Base-by-base conservation (phyloP, 2,329 filamentous ascomycete species). In the Xylaria sp. region DNA sequence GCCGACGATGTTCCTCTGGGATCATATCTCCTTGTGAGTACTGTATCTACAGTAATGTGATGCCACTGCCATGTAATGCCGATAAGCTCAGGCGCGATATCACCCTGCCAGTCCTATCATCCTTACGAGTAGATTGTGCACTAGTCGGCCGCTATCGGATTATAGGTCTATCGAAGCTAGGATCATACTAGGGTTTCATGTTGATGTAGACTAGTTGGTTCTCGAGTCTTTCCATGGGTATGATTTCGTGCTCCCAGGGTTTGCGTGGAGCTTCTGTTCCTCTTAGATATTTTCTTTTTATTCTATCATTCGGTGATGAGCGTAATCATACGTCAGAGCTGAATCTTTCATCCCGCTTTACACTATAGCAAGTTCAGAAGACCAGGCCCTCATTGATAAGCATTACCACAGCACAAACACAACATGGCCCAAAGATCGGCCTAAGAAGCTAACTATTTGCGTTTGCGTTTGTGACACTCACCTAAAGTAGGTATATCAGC, bases 61-160 rank as follows among this genome's bases (percentile, higher is more conserved):
- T 54, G 56, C 55, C 22, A 44, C 42, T 20, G n/a, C n/a, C n/a
- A n/a, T n/a, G n/a, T n/a, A 36, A 17, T 22, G 7, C 38, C 29
- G 10, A 33, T 29, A 15, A 53, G 29, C 49, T 44, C 13, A 20
- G 45, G 25, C 50, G 17, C 20, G 36, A 55, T 29, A 59, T 50
- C 31, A 49, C 11, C n/a, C 56, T 38, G 31, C 53, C 5, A 15
- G 53, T n/a, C 53, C 25, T 42, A 29, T 31, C 31, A 50, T 17
- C 2, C 25, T 27, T 53, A 20, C 29, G 20, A 2, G 33, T 51
- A 4, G n/a, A 31, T 7, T 45, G 11, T 20, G 20, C 9, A 45
- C 36, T 4, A 36, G 39, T 22, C 49, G 9, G 39, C 25, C 56
- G 61, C 39, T 38, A 61, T 61, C 56, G 51, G 61, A 61, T 61